These are phyloP conservation scores for Yamadazyma sp. DNA, from an alignment of 1,139 yeast genomes.

Conservation along the genomic window DNA sequence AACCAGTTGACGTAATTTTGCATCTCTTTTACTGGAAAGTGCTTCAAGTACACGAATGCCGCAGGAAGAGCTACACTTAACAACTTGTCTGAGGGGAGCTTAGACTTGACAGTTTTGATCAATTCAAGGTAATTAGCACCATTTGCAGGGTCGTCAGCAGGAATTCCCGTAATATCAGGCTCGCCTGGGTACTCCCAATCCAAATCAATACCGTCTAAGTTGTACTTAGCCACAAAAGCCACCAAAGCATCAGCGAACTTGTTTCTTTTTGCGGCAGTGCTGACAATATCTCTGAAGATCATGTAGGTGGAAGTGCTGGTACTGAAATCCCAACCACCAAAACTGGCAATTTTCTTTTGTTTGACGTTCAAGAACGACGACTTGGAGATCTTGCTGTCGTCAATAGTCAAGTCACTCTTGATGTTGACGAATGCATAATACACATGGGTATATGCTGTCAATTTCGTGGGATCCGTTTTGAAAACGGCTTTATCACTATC, in stretches of 20 bases:
- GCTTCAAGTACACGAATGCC: constrained; percentile 13
- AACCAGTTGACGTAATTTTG: constrained; percentile 17
- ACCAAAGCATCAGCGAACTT: constrained; percentile 16
- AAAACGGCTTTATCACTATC: constrained; percentile 11
- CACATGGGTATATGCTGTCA: constrained; percentile 13
- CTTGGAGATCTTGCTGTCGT: constrained; percentile 5
- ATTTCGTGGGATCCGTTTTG: constrained; percentile 11
- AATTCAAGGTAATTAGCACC: constrained; percentile 17
- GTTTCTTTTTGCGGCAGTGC: constrained; percentile 8
- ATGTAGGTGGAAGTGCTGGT: constrained; percentile 12
- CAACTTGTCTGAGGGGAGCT: constrained; percentile 14
- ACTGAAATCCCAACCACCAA: constrained; percentile 19
- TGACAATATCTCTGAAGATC: constrained; percentile 14
- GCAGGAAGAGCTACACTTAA: constrained; percentile 20
- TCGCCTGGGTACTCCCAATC: constrained; percentile 23
- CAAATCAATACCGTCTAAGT: constrained; percentile 20
- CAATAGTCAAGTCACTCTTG: constrained; percentile 14
- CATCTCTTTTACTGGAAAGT: constrained; percentile 16
- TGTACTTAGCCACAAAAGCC: constrained; percentile 12
- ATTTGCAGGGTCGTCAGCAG: constrained; percentile 11
- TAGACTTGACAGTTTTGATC: constrained; percentile 12
- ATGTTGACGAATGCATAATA: constrained; percentile 19
- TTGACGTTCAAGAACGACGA: constrained; percentile 14
- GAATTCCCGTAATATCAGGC: constrained; percentile 12
- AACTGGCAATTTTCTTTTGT: constrained; percentile 13